Evolutionary conservation across 192 early-diverging fungal genomes (phyloP).

Genomic region (Phlyctochytrium arcticum): DNA sequence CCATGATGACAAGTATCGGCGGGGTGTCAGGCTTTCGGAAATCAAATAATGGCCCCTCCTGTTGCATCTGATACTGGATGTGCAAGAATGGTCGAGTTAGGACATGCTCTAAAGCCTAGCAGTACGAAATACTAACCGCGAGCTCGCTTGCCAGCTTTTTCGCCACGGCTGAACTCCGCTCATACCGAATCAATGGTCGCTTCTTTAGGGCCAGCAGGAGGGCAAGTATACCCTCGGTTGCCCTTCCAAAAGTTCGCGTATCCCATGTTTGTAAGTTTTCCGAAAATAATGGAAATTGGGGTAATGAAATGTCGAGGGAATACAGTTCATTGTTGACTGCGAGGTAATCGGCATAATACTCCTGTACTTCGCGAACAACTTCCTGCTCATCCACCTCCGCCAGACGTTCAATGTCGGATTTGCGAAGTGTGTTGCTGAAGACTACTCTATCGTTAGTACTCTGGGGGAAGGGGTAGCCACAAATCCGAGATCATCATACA

Average conservation of each 20-base stretch:
- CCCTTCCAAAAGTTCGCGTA: conserved; percentile 65
- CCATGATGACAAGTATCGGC: conserved; percentile 84
- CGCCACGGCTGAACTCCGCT: conserved; percentile 75
- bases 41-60: conserved; percentile 70
- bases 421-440: conserved; percentile 91
- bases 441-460: conserved; percentile 43
- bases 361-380: conserved; percentile 92
- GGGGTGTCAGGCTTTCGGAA: conserved; percentile 75
- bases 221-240: conserved; percentile 73
- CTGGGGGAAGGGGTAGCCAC: too few species aligned
- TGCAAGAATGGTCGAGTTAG: neutral
- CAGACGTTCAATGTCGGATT: conserved; percentile 83
- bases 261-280: conserved; percentile 76
- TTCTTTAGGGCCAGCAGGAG: conserved; percentile 83
- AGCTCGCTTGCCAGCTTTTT: conserved; percentile 78
- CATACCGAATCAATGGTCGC: conserved; percentile 89
- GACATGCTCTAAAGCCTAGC: neutral
- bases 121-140: conserved; percentile 48
- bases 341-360: conserved; percentile 91
- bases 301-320: conserved; percentile 65
- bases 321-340: conserved; percentile 80
- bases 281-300: conserved; percentile 64
- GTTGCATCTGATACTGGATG: conserved; percentile 70
- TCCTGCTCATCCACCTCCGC: conserved; percentile 96
- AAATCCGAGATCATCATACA: conserved; percentile 48